These are phyloP conservation scores for Phialemonium atrogriseum DNA, from an alignment of 2,329 filamentous ascomycete genomes.

Conservation along the genomic window DNA sequence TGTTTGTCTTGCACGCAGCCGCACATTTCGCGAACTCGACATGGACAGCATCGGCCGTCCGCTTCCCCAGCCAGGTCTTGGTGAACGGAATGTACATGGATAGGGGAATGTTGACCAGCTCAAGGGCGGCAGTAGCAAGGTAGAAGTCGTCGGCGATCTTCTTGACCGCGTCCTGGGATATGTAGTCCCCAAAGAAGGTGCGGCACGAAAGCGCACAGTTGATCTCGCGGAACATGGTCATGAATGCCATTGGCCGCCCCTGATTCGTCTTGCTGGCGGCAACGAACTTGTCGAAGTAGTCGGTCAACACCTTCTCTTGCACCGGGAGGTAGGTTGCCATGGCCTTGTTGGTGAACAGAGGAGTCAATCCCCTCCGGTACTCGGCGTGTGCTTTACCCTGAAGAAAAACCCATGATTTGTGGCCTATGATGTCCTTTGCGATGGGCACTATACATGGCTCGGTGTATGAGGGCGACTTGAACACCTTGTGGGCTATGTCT, in stretches of 20 bases:
- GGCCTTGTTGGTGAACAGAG: constrained; percentile 66
- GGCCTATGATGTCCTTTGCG: constrained; percentile 64
- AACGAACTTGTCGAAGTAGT: constrained; percentile 60
- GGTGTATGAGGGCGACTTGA: constrained; percentile 68
- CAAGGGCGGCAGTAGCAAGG: constrained; percentile 66
- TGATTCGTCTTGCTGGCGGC: constrained; percentile 43
- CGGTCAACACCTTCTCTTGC: constrained; percentile 63
- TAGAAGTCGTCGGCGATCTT: constrained; percentile 75
- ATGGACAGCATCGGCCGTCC: constrained; percentile 62
- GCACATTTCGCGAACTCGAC: constrained; percentile 64
- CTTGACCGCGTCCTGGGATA: constrained; percentile 61
- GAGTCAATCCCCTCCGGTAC: constrained; percentile 67
- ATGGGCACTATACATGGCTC: constrained; percentile 73
- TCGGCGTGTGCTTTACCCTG: constrained; percentile 70
- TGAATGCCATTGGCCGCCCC: constrained; percentile 56
- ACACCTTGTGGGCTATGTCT: constrained; percentile 72
- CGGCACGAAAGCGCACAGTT: constrained; percentile 72
- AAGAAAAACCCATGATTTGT: constrained; percentile 71
- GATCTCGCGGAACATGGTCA: constrained; percentile 66
- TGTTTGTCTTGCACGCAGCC: constrained; percentile 61
- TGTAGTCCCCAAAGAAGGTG: constrained; percentile 75
- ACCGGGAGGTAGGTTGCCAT: constrained; percentile 63
- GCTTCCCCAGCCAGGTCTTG: constrained; percentile 71
- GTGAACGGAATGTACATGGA: constrained; percentile 66
- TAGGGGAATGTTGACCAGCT: constrained; percentile 68